phyloP scores from a whole-genome alignment of 1,284 basidiomycete species.

The Violaceomyces palustris region DNA sequence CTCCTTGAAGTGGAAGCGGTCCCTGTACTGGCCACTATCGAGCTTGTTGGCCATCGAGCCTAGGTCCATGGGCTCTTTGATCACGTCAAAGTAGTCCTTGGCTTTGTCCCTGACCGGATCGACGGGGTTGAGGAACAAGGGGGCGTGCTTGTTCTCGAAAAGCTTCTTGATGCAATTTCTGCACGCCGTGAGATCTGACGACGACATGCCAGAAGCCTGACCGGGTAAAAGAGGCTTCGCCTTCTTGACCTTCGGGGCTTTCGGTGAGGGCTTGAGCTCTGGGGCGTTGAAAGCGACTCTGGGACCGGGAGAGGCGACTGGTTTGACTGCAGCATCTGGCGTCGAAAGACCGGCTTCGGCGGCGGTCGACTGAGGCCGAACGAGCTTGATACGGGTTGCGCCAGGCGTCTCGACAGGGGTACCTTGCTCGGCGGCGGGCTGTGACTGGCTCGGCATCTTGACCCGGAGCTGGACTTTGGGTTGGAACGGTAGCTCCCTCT shows the following conservation, averaged over 20 bases:
- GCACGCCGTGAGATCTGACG: slow-evolving; percentile 74
- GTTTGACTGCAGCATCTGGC: neutral
- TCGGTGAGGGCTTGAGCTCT: too few species aligned
- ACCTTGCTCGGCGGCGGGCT: slow-evolving; percentile 1
- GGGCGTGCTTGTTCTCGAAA: slow-evolving; percentile 60
- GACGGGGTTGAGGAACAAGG: slow-evolving; percentile 77
- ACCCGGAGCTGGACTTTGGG: slow-evolving; percentile 61
- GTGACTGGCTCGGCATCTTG: slow-evolving; percentile 39
- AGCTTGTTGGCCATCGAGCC: slow-evolving; percentile 83
- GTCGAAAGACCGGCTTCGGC: slow-evolving; percentile 4
- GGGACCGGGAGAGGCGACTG: too few species aligned
- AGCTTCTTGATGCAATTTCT: slow-evolving; percentile 78
- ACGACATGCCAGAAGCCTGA: slow-evolving; percentile 74
- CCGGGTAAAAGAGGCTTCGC: slow-evolving; percentile 48
- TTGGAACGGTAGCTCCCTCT: slow-evolving; percentile 40
- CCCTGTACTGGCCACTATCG: slow-evolving; percentile 72
- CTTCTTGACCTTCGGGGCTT: slow-evolving; percentile 47
- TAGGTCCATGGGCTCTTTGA: slow-evolving; percentile 92
- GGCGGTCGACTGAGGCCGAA: slow-evolving; percentile 5
- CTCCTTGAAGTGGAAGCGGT: slow-evolving; percentile 74
- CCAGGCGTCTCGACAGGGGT: slow-evolving; percentile 14
- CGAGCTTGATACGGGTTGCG: slow-evolving; percentile 32
- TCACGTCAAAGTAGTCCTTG: slow-evolving; percentile 70
- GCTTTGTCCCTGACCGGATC: slow-evolving; percentile 56
- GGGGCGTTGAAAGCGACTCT: slow-evolving; percentile 34